phyloP scores from a whole-genome alignment of 345 rosid genomes.

The Ailanthus altissimus region DNA sequence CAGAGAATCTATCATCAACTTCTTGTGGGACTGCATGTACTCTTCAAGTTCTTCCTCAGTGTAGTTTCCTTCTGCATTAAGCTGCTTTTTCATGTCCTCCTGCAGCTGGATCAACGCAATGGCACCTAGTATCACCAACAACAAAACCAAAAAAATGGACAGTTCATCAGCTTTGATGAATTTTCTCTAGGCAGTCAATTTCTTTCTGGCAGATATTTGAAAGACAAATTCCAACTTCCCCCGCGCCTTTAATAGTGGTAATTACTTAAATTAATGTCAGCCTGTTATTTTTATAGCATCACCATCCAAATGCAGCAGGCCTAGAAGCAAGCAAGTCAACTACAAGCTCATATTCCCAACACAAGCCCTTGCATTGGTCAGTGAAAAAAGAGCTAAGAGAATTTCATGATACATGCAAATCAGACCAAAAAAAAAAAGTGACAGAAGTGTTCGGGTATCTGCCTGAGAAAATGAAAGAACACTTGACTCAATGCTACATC shows the following conservation, averaged over 20 bases:
- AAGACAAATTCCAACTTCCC: neutral
- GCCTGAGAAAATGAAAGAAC: neutral
- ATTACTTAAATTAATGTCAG: neutral
- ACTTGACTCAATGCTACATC: neutral
- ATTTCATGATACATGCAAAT: neutral
- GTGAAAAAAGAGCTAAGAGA: neutral
- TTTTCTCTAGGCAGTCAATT: neutral
- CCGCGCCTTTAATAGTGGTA: neutral
- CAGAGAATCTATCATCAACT: constrained; percentile 87
- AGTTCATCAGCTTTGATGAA: neutral
- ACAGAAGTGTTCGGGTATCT: neutral
- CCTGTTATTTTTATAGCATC: neutral
- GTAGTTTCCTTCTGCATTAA: constrained; percentile 76
- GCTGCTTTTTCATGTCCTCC: constrained; percentile 96
- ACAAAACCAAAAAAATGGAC: constrained; percentile 8
- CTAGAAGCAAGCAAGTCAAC: constrained; percentile 6
- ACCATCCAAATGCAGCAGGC: neutral
- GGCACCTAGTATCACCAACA: constrained; percentile 61
- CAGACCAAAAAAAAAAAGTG: neutral
- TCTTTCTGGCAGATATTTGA: neutral
- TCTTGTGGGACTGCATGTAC: constrained; percentile 81
- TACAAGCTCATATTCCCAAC: neutral
- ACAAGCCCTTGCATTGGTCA: neutral
- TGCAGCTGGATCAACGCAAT: constrained; percentile 95
- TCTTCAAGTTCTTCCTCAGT: constrained; percentile 92